A percentile compares a stretch with the other conserved stretches of the same genome.
Conservation (phyloP, 306 rosid genomes). For the Ormosia semicastrata region DNA sequence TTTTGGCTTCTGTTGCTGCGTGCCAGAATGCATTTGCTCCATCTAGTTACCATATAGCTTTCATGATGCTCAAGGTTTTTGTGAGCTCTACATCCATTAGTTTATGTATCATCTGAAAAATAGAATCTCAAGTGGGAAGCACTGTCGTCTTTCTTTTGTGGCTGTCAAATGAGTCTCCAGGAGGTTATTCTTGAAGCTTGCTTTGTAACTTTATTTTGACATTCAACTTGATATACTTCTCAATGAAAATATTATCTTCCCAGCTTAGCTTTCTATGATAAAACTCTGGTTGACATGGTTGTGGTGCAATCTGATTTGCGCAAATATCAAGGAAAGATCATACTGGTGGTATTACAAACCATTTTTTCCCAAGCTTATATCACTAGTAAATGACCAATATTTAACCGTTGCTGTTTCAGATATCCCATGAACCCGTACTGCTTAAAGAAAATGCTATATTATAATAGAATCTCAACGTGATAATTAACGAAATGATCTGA, state of each 20-base stretch:
- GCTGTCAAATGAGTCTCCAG: background rate
- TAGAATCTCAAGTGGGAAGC: background rate
- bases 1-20: slow-evolving; percentile 1
- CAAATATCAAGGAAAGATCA: background rate
- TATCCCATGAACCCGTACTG: background rate
- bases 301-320: background rate
- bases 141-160: background rate
- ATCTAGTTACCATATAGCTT: background rate
- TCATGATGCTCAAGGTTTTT: background rate
- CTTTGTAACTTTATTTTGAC: background rate
- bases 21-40: background rate
- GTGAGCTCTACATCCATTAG: background rate
- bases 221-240: background rate
- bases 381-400: background rate
- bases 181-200: background rate
- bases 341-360: background rate
- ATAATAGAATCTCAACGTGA: background rate
- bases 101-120: background rate
- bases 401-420: background rate
- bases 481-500: background rate
- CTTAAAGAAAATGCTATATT: background rate
- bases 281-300: background rate
- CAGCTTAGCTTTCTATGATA: background rate
- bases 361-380: background rate
- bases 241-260: background rate